phyloP scores from a whole-genome alignment of 768 basidiomycete genomes.

The Boletus rubroflammeus region DNA sequence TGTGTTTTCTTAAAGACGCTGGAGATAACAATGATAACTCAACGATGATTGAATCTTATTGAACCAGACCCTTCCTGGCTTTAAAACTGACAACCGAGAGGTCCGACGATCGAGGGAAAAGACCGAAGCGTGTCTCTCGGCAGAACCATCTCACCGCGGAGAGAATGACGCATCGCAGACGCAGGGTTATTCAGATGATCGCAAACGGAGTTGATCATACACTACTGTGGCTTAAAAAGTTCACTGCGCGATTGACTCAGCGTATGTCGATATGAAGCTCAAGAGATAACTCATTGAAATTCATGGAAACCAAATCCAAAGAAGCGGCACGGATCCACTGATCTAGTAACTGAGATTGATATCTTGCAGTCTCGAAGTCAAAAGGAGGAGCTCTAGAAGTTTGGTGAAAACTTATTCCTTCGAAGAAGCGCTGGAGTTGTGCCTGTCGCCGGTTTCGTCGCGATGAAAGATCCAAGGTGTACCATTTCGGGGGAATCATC shows the following conservation, averaged over 20 bases:
- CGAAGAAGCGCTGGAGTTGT: neutral
- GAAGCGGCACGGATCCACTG: too few relatives aligned
- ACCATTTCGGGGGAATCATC: neutral
- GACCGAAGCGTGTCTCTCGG: neutral
- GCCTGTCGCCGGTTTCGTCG: neutral
- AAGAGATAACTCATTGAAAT: too few relatives aligned
- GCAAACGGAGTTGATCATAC: neutral
- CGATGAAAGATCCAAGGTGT: neutral
- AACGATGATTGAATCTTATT: neutral
- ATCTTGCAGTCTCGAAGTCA: too few relatives aligned
- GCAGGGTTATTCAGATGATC: neutral
- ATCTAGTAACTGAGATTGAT: too few relatives aligned
- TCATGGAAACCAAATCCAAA: too few relatives aligned
- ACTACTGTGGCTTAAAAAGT: too few relatives aligned
- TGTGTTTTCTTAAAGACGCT: slow-evolving; percentile 8
- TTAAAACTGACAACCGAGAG: neutral
- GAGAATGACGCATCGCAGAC: neutral
- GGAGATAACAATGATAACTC: slow-evolving; percentile 11
- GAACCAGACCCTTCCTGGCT: neutral
- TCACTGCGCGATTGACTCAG: too few relatives aligned
- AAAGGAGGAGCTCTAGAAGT: too few relatives aligned
- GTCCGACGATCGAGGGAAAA: slow-evolving; percentile 1
- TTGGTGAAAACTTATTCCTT: neutral
- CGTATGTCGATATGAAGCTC: too few relatives aligned
- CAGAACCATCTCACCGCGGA: neutral